Percentiles rank a stretch among this genome's conserved stretches.
These are phyloP conservation scores for Flaveria floridana DNA, from an alignment of 140 eudicot species.

Conservation along the genomic window DNA sequence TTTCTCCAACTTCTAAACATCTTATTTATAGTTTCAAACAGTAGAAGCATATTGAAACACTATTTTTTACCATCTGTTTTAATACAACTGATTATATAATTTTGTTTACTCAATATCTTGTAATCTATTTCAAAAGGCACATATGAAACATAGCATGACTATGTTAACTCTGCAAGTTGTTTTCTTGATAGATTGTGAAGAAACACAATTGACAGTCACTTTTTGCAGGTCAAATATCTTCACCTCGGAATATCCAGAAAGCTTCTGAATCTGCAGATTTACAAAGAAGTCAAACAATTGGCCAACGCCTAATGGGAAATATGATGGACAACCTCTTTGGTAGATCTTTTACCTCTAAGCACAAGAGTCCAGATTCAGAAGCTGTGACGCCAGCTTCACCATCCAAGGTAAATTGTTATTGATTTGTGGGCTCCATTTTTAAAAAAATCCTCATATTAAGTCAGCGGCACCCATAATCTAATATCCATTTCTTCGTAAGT, in stretches of 20 bases:
- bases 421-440: neutral
- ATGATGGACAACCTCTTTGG: conserved; percentile 85
- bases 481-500: too few relatives aligned
- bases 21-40: neutral
- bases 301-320: conserved; percentile 93
- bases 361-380: conserved; percentile 59
- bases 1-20: neutral
- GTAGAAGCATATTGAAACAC: neutral
- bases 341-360: conserved; percentile 81
- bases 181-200: conserved; percentile 22
- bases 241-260: conserved; percentile 62
- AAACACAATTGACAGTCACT: conserved; percentile 11
- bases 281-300: conserved; percentile 81
- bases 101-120: neutral
- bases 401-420: conserved; percentile 53
- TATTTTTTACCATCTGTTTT: neutral
- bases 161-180: neutral
- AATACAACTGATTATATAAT: neutral
- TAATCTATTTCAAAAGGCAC: conserved; percentile 1
- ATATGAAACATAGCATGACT: neutral
- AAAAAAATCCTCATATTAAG: too few relatives aligned
- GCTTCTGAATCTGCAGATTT: conserved; percentile 52
- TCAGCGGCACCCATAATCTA: too few relatives aligned
- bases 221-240: conserved; percentile 57
- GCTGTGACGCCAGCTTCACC: conserved; percentile 60